phyloP scores from a whole-genome alignment of 2,329 filamentous ascomycete genomes.

The Pseudopyricularia cyperi region DNA sequence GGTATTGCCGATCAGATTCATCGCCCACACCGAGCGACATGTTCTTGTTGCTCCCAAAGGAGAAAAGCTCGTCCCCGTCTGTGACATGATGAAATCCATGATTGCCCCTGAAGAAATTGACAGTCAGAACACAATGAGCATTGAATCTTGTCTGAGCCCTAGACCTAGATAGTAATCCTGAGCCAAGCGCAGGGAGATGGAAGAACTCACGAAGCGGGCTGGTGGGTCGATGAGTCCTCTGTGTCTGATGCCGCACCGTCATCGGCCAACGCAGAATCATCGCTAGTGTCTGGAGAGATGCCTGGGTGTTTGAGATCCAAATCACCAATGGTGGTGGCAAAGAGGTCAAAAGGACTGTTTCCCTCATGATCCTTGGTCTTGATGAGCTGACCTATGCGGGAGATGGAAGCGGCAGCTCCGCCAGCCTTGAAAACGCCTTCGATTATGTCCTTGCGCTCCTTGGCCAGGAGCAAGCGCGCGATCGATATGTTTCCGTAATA shows the following conservation, averaged over 20 bases:
- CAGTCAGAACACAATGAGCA: neutral
- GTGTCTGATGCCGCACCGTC: slow-evolving; percentile 32
- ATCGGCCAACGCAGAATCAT: slow-evolving; percentile 22
- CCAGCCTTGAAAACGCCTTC: slow-evolving; percentile 15
- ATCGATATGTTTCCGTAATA: slow-evolving; percentile 84
- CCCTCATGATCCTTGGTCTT: slow-evolving; percentile 95
- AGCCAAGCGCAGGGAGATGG: neutral
- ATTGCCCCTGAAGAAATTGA: slow-evolving; percentile 4
- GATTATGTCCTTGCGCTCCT: slow-evolving; percentile 54
- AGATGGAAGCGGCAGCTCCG: slow-evolving; percentile 32
- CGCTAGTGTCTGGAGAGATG: neutral
- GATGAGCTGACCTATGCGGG: slow-evolving; percentile 62
- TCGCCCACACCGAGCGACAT: slow-evolving; percentile 87
- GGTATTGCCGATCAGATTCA: slow-evolving; percentile 86
- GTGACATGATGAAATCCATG: slow-evolving; percentile 8
- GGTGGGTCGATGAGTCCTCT: neutral
- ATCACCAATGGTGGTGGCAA: slow-evolving; percentile 72
- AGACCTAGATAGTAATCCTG: no score
- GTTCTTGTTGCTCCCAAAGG: slow-evolving; percentile 96
- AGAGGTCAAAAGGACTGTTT: slow-evolving; percentile 87
- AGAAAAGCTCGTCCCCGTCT: slow-evolving; percentile 72
- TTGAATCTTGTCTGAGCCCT: neutral
- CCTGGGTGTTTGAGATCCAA: slow-evolving; percentile 24
- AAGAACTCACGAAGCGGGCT: neutral
- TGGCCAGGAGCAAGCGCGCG: slow-evolving; percentile 67